A percentile compares a stretch with the other conserved stretches of the same genome.
These are phyloP conservation scores for Debaryomycetaceae sp. DNA, from an alignment of 1,139 yeast species.

Conservation along the genomic window DNA sequence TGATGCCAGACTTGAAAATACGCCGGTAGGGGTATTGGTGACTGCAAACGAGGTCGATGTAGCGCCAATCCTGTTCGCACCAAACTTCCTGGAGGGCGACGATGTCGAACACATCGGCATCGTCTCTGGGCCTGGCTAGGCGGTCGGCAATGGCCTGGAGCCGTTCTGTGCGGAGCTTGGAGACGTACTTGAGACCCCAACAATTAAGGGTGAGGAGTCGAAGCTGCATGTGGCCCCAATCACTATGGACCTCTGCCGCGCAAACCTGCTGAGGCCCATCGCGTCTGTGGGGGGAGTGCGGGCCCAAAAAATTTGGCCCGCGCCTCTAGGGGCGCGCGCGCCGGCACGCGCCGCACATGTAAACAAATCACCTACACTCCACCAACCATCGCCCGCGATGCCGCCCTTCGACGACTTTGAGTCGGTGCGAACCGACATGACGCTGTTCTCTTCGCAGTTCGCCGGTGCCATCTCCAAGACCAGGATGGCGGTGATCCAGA, in stretches of 20 bases:
- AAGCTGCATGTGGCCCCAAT: too few relatives aligned
- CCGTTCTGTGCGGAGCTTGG: constrained; percentile 63
- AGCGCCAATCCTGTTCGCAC: constrained; percentile 81
- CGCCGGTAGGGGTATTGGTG: constrained; percentile 60
- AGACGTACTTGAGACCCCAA: constrained; percentile 87
- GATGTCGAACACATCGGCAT: constrained; percentile 61
- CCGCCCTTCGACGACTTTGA: constrained; percentile 21
- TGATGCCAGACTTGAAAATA: constrained; percentile 73
- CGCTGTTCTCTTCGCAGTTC: constrained; percentile 23
- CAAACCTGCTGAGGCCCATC: too few relatives aligned
- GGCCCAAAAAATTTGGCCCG: too few relatives aligned
- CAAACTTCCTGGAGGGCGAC: constrained; percentile 92
- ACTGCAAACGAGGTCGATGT: constrained; percentile 45
- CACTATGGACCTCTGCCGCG: too few relatives aligned
- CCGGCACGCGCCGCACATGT: constrained; percentile 11
- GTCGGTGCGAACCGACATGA: constrained; percentile 25
- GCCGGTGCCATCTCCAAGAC: constrained; percentile 23
- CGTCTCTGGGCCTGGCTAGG: constrained; percentile 38
- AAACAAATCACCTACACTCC: constrained; percentile 2
- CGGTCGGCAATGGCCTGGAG: constrained; percentile 70
- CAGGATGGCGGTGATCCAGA: constrained; percentile 23
- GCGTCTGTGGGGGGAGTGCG: too few relatives aligned
- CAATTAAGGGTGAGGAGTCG: constrained; percentile 65
- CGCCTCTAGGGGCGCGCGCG: too few relatives aligned
- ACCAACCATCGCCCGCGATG: constrained; percentile 3